Conservation (phyloP, 225 moss, liverwort and hornwort genomes). For the Pleurozium schreberi region DNA sequence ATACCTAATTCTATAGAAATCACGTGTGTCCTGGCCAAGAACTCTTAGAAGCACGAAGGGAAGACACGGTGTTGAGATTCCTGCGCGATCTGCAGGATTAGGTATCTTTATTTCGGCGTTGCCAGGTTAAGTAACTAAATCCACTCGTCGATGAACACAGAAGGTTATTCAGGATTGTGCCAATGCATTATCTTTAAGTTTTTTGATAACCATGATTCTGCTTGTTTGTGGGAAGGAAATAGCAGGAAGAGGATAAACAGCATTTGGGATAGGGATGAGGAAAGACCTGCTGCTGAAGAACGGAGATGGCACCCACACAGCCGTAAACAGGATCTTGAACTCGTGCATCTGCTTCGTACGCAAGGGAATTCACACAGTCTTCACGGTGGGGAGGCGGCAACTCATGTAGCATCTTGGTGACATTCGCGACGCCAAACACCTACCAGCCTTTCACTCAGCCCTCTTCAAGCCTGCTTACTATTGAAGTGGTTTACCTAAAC, state of each 20-base stretch:
- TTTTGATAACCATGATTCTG: not conserved
- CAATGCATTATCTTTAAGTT: not conserved
- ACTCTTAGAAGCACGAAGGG: not conserved
- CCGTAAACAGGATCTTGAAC: conserved; percentile 98
- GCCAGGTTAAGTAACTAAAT: not conserved
- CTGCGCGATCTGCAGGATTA: not conserved
- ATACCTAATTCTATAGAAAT: not conserved
- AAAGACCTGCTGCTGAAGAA: conserved; percentile 82
- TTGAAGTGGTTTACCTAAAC: conserved; percentile 14
- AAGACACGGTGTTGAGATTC: not conserved
- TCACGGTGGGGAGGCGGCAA: conserved; percentile 95
- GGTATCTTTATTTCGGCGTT: not conserved
- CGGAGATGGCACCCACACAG: conserved; percentile 90
- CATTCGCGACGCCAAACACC: conserved; percentile 97
- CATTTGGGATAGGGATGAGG: not conserved
- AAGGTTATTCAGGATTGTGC: not conserved
- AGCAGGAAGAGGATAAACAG: not conserved
- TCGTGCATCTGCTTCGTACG: conserved; percentile 93
- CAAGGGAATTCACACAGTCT: conserved; percentile 95
- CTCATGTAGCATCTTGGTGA: conserved; percentile 97
- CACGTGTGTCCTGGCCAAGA: not conserved
- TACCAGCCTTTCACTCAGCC: conserved; percentile 54
- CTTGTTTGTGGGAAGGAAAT: not conserved
- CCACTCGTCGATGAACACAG: not conserved
- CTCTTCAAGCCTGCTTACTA: conserved; percentile 22